phyloP scores from a whole-genome alignment of 306 rosid genomes.

The Lotus japonicus region DNA sequence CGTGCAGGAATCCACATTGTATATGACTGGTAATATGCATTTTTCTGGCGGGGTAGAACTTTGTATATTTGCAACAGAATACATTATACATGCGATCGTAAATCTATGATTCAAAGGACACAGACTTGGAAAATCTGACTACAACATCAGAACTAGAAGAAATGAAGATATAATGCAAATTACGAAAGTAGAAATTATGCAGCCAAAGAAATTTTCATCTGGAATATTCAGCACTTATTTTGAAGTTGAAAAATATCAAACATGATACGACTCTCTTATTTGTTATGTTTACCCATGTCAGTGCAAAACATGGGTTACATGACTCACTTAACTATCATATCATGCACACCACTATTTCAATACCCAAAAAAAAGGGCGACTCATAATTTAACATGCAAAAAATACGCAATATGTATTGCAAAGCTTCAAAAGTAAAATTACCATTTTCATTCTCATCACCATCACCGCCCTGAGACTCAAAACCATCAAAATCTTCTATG shows the following conservation, averaged over 20 bases:
- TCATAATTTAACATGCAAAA: background rate
- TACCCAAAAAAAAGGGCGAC: background rate
- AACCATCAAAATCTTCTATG: conserved; percentile 75
- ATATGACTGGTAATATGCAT: too few species aligned
- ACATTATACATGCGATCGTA: background rate
- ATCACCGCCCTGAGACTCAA: conserved; percentile 18
- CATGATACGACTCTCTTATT: background rate
- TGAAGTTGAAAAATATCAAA: background rate
- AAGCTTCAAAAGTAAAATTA: conserved; percentile 19
- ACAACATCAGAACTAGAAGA: conserved; percentile 14
- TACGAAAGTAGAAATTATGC: background rate
- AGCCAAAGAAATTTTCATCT: background rate
- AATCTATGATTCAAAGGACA: background rate
- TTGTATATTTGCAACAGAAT: too few species aligned
- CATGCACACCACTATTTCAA: too few species aligned
- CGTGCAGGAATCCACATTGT: too few species aligned
- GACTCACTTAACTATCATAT: conserved; percentile 2
- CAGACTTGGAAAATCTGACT: background rate
- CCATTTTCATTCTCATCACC: conserved; percentile 44
- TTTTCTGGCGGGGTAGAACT: too few species aligned
- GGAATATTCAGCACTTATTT: background rate
- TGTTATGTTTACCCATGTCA: background rate
- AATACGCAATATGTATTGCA: background rate
- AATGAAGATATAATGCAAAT: background rate
- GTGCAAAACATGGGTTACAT: background rate